Evolutionary conservation across 2,329 filamentous ascomycete genomes (phyloP).

Genomic region (Phialemoniopsis sp.): DNA sequence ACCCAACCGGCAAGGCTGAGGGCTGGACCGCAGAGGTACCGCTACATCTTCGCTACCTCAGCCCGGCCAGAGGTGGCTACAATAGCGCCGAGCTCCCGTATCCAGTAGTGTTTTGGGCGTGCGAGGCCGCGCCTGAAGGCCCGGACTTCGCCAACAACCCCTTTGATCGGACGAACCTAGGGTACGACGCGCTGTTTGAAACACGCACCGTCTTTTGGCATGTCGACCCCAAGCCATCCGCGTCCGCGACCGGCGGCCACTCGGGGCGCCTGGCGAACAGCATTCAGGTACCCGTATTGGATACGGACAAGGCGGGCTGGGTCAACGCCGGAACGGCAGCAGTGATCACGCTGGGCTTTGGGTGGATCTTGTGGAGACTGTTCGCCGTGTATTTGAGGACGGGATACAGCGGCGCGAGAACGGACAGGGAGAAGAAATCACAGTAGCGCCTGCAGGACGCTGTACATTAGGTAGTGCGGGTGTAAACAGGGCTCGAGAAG

Average conservation of each 20-base stretch:
- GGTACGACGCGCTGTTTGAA: constrained; percentile 78
- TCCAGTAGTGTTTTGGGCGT: constrained; percentile 89
- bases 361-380: constrained; percentile 66
- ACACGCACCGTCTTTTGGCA: constrained; percentile 82
- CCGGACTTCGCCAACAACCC: constrained; percentile 71
- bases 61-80: constrained; percentile 53
- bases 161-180: constrained; percentile 81
- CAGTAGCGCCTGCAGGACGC: too few relatives aligned
- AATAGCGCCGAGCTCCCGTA: constrained; percentile 62
- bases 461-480: too few relatives aligned
- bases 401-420: constrained; percentile 20
- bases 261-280: constrained; percentile 41
- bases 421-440: constrained; percentile 17
- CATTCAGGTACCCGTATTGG: constrained; percentile 63
- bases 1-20: constrained; percentile 19
- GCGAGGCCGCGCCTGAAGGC: constrained; percentile 55
- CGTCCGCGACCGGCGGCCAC: constrained; percentile 6
- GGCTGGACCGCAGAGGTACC: constrained; percentile 69
- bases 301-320: constrained; percentile 42
- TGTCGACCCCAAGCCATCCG: constrained; percentile 45
- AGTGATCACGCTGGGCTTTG: constrained; percentile 59
- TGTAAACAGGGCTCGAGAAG: too few relatives aligned
- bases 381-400: constrained; percentile 26
- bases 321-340: constrained; percentile 53
- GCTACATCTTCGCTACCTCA: constrained; percentile 79